phyloP scores from a whole-genome alignment of 345 rosid genomes.

The Anacardium occidentale region DNA sequence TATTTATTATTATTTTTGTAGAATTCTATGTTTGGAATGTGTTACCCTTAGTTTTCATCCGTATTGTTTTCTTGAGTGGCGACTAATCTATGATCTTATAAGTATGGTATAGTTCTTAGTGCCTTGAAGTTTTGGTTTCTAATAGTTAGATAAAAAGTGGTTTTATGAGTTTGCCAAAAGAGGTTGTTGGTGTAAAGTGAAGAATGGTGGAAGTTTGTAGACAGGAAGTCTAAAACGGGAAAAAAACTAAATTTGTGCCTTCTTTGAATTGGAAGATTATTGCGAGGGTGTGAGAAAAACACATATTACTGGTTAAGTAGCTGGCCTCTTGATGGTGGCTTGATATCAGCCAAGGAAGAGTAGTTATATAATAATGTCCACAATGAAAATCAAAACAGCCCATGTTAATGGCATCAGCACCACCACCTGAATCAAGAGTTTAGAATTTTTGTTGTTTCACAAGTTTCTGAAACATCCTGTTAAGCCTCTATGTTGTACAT shows the following conservation, averaged over 20 bases:
- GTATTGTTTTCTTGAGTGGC: too few species aligned
- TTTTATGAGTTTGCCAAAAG: too few species aligned
- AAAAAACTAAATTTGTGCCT: too few species aligned
- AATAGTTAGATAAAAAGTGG: too few species aligned
- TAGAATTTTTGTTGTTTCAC: not conserved
- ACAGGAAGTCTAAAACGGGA: not conserved
- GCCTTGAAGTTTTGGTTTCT: too few species aligned
- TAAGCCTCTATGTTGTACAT: not conserved
- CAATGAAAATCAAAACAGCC: not conserved
- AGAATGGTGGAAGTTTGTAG: too few species aligned
- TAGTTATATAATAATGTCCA: not conserved
- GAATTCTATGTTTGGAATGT: too few species aligned
- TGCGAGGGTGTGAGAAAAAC: not conserved
- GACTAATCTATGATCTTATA: too few species aligned
- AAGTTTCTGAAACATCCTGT: not conserved
- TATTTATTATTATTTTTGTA: too few species aligned
- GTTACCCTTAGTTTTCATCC: too few species aligned
- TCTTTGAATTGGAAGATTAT: not conserved
- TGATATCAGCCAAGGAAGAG: not conserved
- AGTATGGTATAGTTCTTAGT: too few species aligned
- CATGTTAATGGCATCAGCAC: not conserved
- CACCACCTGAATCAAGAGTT: not conserved
- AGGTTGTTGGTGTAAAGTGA: too few species aligned
- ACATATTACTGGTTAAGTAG: not conserved
- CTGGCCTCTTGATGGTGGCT: slow-evolving; percentile 1